Conservation (phyloP, 192 early-diverging fungal species). For the Coemansia sp. region DNA sequence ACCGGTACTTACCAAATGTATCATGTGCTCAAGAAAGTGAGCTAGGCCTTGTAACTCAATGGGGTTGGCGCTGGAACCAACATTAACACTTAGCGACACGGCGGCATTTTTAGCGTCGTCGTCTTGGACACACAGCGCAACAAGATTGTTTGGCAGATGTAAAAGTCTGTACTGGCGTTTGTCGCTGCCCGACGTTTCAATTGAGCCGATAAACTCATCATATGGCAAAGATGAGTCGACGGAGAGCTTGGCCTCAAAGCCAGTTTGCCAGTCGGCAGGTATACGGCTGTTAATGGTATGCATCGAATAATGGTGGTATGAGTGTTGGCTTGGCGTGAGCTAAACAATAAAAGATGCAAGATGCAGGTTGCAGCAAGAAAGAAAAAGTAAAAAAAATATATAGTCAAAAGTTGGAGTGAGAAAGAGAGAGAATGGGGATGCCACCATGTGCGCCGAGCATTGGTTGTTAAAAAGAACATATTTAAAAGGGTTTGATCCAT, state of each 20-base stretch:
- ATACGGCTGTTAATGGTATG: background rate
- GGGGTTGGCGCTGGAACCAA: constrained; percentile 60
- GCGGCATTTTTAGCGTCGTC: constrained; percentile 53
- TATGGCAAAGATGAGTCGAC: constrained; percentile 14
- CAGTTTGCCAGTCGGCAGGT: background rate
- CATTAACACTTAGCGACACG: constrained; percentile 58
- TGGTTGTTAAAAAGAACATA: no score
- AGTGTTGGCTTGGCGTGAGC: no score
- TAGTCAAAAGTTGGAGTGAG: no score
- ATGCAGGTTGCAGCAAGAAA: no score
- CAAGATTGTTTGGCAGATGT: constrained; percentile 56
- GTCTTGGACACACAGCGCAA: constrained; percentile 58
- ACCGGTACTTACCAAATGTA: constrained; percentile 54
- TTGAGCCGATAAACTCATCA: constrained; percentile 6
- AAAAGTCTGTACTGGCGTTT: constrained; percentile 58
- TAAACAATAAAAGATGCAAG: no score
- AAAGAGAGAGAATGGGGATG: no score
- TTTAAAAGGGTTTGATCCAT: no score
- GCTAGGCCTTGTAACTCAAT: constrained; percentile 61
- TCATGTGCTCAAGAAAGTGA: constrained; percentile 68
- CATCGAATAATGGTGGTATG: background rate
- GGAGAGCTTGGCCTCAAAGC: background rate
- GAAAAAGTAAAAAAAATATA: no score
- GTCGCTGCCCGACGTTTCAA: constrained; percentile 58
- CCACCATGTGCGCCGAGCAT: no score